These are phyloP conservation scores for Vinca minor DNA, from an alignment of 257 asterid genomes.

Conservation along the genomic window DNA sequence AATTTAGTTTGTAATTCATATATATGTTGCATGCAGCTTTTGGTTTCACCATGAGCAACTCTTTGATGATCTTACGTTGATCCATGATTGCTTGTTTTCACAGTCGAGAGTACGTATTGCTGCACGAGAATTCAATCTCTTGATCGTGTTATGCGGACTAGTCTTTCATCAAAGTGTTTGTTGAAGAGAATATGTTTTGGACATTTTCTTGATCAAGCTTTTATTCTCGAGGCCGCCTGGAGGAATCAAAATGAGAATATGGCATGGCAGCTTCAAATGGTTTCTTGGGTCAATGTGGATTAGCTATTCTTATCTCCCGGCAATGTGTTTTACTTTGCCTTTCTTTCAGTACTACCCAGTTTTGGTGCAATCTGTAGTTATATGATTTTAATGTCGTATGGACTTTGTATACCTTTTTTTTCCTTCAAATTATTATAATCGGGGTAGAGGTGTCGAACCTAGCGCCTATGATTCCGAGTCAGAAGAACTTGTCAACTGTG, in stretches of 20 bases:
- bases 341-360: neutral
- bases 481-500: no score
- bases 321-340: neutral
- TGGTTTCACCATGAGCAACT: neutral
- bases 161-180: neutral
- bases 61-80: neutral
- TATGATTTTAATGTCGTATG: neutral
- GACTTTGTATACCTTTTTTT: neutral
- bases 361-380: neutral
- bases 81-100: conserved; percentile 10
- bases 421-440: no score
- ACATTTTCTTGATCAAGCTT: neutral
- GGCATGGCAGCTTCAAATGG: neutral
- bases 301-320: neutral
- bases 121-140: conserved; percentile 76
- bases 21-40: no score
- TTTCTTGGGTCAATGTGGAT: neutral
- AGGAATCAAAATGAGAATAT: neutral
- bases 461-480: no score
- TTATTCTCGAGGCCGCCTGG: neutral
- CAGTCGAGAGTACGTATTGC: conserved; percentile 94
- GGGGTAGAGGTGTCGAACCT: no score
- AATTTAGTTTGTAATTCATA: no score
- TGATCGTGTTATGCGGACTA: conserved; percentile 17
- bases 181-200: neutral